These are phyloP conservation scores for Fusarium coffeatum DNA, from an alignment of 2,329 filamentous ascomycete species.

Conservation along the genomic window DNA sequence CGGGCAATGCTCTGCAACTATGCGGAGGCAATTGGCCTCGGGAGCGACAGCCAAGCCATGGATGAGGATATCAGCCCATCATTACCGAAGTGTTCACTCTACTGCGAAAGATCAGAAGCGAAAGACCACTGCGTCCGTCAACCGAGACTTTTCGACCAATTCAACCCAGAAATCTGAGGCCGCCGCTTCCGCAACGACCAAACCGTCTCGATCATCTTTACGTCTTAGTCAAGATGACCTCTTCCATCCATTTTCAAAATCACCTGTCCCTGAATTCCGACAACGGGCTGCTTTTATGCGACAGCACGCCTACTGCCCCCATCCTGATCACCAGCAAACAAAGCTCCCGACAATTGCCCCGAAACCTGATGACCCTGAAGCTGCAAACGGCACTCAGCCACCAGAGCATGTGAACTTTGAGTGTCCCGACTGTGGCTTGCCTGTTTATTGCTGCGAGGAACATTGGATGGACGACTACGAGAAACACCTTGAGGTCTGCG, in stretches of 20 bases:
- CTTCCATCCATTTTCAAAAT: slow-evolving; percentile 91
- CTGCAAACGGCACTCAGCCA: slow-evolving; percentile 65
- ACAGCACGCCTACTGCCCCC: slow-evolving; percentile 92
- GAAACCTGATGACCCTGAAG: slow-evolving; percentile 71
- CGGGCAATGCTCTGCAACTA: slow-evolving; percentile 54
- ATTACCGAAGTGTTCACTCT: slow-evolving; percentile 48
- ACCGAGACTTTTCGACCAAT: slow-evolving; percentile 50
- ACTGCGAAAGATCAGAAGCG: slow-evolving; percentile 42
- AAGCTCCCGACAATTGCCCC: slow-evolving; percentile 73
- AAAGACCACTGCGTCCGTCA: slow-evolving; percentile 15
- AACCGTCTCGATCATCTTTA: slow-evolving; percentile 40
- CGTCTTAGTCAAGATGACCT: slow-evolving; percentile 79
- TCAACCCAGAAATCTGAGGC: slow-evolving; percentile 45
- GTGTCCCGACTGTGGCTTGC: slow-evolving; percentile 94
- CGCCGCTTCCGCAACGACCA: slow-evolving; percentile 43
- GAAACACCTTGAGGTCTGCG: slow-evolving; percentile 89
- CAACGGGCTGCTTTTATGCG: slow-evolving; percentile 90
- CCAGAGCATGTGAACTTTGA: slow-evolving; percentile 91
- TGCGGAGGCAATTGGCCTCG: slow-evolving; percentile 48
- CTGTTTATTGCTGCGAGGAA: slow-evolving; percentile 91
- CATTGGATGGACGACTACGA: slow-evolving; percentile 98
- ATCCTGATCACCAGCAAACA: slow-evolving; percentile 85
- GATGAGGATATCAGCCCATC: slow-evolving; percentile 47
- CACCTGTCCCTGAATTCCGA: slow-evolving; percentile 88
- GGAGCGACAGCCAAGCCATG: slow-evolving; percentile 42